phyloP scores from a whole-genome alignment of 805 yeast genomes.

The Trichomonascus vanleenenianus region DNA sequence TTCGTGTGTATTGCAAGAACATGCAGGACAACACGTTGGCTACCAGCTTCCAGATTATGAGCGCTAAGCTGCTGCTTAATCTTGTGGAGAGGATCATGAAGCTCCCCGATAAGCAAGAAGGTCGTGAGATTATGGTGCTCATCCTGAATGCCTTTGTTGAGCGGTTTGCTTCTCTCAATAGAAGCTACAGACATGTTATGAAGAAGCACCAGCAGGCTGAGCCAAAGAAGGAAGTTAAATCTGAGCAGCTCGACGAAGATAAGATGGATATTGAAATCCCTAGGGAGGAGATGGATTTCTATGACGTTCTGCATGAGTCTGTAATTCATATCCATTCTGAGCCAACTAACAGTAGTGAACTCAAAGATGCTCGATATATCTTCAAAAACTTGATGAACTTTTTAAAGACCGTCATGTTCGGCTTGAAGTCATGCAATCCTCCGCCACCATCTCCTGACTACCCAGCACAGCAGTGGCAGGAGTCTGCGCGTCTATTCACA shows the following conservation, averaged over 20 bases:
- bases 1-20: slow-evolving; percentile 70
- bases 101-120: slow-evolving; percentile 72
- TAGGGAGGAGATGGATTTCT: slow-evolving; percentile 27
- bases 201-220: slow-evolving; percentile 46
- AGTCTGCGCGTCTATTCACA: slow-evolving; percentile 73
- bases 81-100: slow-evolving; percentile 83
- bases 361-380: slow-evolving; percentile 80
- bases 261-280: slow-evolving; percentile 17
- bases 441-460: slow-evolving; percentile 53
- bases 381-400: slow-evolving; percentile 87
- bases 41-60: slow-evolving; percentile 89
- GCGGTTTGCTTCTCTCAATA: slow-evolving; percentile 67
- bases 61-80: slow-evolving; percentile 82
- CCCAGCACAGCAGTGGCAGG: slow-evolving; percentile 64
- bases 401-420: slow-evolving; percentile 81
- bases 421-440: slow-evolving; percentile 83
- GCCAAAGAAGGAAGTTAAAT: slow-evolving; percentile 22
- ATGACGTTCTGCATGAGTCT: slow-evolving; percentile 38
- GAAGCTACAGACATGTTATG: slow-evolving; percentile 60
- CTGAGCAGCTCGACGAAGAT: slow-evolving; percentile 2
- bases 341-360: slow-evolving; percentile 18
- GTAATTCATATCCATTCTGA: slow-evolving; percentile 57
- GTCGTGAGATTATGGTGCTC: slow-evolving; percentile 73
- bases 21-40: slow-evolving; percentile 77
- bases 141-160: slow-evolving; percentile 85